These are phyloP conservation scores for Lichenothelia convexa DNA, from an alignment of 495 filamentous ascomycete species.

Conservation along the genomic window DNA sequence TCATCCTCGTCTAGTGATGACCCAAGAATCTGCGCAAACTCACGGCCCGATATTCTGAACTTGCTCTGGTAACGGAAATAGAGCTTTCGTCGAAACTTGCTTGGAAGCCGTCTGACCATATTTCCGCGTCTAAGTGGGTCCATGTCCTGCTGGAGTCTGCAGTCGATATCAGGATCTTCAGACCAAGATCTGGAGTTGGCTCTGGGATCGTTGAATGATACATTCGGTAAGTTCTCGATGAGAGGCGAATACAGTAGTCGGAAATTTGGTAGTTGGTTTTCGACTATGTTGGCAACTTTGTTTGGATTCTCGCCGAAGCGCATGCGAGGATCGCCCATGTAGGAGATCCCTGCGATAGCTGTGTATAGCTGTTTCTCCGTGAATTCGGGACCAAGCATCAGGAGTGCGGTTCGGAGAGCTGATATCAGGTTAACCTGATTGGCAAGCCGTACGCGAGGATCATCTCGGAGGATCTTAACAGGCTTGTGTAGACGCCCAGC, in stretches of 20 bases:
- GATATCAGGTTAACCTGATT: conserved; percentile 92
- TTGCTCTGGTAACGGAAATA: conserved; percentile 91
- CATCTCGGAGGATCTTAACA: conserved; percentile 90
- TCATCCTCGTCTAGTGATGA: conserved; percentile 49
- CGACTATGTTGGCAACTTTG: conserved; percentile 87
- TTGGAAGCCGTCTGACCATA: conserved; percentile 86
- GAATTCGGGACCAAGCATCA: conserved; percentile 68
- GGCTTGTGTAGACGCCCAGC: conserved; percentile 92
- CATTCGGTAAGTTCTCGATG: conserved; percentile 76
- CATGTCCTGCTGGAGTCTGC: conserved; percentile 68
- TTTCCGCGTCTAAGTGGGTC: conserved; percentile 76
- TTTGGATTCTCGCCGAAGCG: conserved; percentile 71
- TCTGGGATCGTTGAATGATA: conserved; percentile 54
- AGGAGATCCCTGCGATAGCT: conserved; percentile 79
- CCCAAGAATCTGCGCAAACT: conserved; percentile 78
- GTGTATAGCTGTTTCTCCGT: conserved; percentile 75
- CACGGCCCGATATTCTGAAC: conserved; percentile 60
- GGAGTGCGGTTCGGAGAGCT: conserved; percentile 70
- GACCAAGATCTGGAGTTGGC: conserved; percentile 21
- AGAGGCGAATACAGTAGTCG: conserved; percentile 74
- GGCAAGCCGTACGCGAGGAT: conserved; percentile 72
- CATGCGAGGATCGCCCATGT: conserved; percentile 92
- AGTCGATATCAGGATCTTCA: conserved; percentile 25
- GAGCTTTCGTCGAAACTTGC: conserved; percentile 66
- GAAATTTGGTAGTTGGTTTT: conserved; percentile 79